Evolutionary conservation across 202 grass and related monocot species (phyloP).

Genomic region (Alloteropsis angusta): DNA sequence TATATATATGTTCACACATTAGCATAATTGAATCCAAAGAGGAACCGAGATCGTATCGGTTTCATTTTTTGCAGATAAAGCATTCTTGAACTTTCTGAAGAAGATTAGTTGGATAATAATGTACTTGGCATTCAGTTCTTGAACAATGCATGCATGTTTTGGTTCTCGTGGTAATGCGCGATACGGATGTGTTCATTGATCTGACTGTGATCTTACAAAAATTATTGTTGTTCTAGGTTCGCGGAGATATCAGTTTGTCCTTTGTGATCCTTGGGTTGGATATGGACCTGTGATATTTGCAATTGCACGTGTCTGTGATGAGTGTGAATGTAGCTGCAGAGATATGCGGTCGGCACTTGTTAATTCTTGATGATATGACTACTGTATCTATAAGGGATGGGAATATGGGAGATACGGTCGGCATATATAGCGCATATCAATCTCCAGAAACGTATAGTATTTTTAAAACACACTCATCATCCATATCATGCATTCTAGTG

Average conservation of each 20-base stretch:
- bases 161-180: neutral
- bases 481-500: too few species aligned
- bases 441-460: too few species aligned
- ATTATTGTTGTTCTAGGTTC: slow-evolving; percentile 34
- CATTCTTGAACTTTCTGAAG: neutral
- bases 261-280: slow-evolving; percentile 31
- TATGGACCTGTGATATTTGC: slow-evolving; percentile 10
- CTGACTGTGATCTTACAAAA: slow-evolving; percentile 12
- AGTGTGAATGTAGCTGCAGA: neutral
- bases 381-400: too few species aligned
- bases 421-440: too few species aligned
- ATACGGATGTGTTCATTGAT: neutral
- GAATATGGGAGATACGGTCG: too few species aligned
- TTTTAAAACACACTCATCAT: too few species aligned
- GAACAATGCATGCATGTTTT: neutral
- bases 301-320: slow-evolving; percentile 24
- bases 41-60: neutral
- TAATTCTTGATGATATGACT: too few species aligned
- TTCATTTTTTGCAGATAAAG: neutral
- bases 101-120: neutral
- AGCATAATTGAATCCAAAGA: slow-evolving; percentile 16
- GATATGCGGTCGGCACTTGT: neutral
- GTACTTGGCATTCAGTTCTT: neutral
- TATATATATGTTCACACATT: neutral
- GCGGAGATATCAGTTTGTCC: slow-evolving; percentile 17